Percentiles rank a stretch among this genome's conserved stretches.
Conservation (phyloP, 2,329 filamentous ascomycete genomes). For the Scedosporium aurantiacum region DNA sequence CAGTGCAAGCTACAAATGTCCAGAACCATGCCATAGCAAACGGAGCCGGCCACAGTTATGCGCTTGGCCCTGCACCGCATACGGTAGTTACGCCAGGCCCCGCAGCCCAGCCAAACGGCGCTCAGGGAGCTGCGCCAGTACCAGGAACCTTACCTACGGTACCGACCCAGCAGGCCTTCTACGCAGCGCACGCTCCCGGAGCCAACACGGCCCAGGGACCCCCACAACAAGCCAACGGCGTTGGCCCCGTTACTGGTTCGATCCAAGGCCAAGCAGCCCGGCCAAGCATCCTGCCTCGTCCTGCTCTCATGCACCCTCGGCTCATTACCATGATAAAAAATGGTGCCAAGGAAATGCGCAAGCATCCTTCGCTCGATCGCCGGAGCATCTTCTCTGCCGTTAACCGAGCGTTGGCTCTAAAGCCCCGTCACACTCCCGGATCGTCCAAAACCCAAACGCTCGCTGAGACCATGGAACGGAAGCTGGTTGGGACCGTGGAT, state of each 20-base stretch:
- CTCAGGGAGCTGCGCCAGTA: neutral
- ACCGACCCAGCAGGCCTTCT: neutral
- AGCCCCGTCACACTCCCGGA: conserved; percentile 20
- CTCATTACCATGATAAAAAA: neutral
- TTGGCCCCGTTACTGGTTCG: neutral
- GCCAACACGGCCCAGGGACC: conserved; percentile 1
- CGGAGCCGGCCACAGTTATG: neutral
- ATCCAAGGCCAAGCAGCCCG: neutral
- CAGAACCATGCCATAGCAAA: conserved; percentile 3
- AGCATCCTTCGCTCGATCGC: conserved; percentile 1
- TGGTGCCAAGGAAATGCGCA: neutral
- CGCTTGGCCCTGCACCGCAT: neutral
- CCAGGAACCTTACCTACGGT: neutral
- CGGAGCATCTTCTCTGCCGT: conserved; percentile 34
- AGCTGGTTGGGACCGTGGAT: conserved; percentile 1
- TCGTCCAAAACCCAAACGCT: neutral
- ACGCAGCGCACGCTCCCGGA: neutral
- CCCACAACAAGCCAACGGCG: conserved; percentile 7
- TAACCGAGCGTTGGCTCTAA: conserved; percentile 38
- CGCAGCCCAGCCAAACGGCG: neutral
- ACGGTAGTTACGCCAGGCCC: neutral
- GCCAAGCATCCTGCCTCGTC: neutral
- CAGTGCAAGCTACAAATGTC: conserved; percentile 1
- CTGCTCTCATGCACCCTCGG: conserved; percentile 4
- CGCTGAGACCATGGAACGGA: neutral